Conservation (phyloP, 2,329 filamentous ascomycete species). For the Nigrograna mackinnonii region DNA sequence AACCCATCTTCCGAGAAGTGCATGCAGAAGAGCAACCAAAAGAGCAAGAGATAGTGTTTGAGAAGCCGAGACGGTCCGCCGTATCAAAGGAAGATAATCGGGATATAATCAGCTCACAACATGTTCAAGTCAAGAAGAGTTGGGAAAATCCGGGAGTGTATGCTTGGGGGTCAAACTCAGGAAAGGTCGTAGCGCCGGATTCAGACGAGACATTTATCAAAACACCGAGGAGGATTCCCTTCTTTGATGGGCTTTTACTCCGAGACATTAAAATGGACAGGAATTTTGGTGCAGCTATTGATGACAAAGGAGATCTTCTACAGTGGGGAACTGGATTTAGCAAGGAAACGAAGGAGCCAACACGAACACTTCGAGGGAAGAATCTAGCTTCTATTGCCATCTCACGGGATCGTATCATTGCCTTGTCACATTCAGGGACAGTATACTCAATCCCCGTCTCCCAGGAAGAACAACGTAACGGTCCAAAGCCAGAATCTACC, state of each 20-base stretch:
- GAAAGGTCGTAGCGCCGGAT: constrained; percentile 82
- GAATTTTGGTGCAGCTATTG: constrained; percentile 82
- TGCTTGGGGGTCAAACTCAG: constrained; percentile 87
- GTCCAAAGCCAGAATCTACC: constrained; percentile 65
- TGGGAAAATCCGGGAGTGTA: constrained; percentile 85
- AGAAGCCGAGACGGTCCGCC: constrained; percentile 62
- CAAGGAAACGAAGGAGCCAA: constrained; percentile 64
- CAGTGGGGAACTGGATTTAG: constrained; percentile 89
- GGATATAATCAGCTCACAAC: constrained; percentile 80
- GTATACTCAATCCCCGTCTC: constrained; percentile 87
- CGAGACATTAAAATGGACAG: constrained; percentile 85
- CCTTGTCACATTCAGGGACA: constrained; percentile 71
- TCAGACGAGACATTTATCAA: constrained; percentile 80
- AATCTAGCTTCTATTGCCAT: constrained; percentile 76
- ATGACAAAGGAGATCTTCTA: constrained; percentile 83
- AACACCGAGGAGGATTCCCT: constrained; percentile 74
- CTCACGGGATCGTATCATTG: constrained; percentile 82
- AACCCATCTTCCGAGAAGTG: constrained; percentile 42
- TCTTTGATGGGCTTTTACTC: constrained; percentile 82
- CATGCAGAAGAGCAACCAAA: constrained; percentile 53
- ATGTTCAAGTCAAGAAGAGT: constrained; percentile 84
- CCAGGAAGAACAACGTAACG: constrained; percentile 68
- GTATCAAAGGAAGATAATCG: constrained; percentile 71
- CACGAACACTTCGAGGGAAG: constrained; percentile 77
- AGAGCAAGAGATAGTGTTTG: constrained; percentile 66